These are phyloP conservation scores for Tylopilus sp. DNA, from an alignment of 1,284 basidiomycete species.

Conservation along the genomic window DNA sequence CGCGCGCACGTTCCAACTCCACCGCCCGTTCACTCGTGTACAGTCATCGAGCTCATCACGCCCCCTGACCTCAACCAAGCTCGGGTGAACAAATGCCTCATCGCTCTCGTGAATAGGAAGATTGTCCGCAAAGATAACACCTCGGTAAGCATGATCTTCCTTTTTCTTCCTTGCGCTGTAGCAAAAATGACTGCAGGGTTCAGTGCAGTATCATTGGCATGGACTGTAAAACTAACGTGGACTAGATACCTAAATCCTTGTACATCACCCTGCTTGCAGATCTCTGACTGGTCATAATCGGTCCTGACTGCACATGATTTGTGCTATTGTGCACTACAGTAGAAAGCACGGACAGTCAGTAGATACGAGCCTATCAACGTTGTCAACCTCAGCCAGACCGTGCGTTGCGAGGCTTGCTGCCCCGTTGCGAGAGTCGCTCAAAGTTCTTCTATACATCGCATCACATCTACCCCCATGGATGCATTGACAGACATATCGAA, in stretches of 20 bases:
- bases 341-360: too few species aligned
- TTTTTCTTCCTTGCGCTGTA: not conserved
- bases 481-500: constrained; percentile 12
- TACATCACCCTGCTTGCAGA: too few species aligned
- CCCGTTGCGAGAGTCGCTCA: not conserved
- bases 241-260: too few species aligned
- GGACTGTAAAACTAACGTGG: constrained; percentile 17
- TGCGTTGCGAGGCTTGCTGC: too few species aligned
- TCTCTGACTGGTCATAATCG: too few species aligned
- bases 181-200: constrained; percentile 17
- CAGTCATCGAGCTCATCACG: constrained; percentile 77
- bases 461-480: constrained; percentile 15
- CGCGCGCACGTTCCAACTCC: not conserved
- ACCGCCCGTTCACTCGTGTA: not conserved
- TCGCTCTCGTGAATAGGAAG: constrained; percentile 86
- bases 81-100: constrained; percentile 88
- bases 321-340: too few species aligned
- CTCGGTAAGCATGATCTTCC: constrained; percentile 42
- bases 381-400: too few species aligned
- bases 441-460: constrained; percentile 11
- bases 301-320: too few species aligned
- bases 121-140: constrained; percentile 75
- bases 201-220: constrained; percentile 32
- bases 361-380: too few species aligned
- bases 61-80: constrained; percentile 84